These are phyloP conservation scores for Nepenthes gracilis DNA, from an alignment of 148 eudicot genomes.

Conservation along the genomic window DNA sequence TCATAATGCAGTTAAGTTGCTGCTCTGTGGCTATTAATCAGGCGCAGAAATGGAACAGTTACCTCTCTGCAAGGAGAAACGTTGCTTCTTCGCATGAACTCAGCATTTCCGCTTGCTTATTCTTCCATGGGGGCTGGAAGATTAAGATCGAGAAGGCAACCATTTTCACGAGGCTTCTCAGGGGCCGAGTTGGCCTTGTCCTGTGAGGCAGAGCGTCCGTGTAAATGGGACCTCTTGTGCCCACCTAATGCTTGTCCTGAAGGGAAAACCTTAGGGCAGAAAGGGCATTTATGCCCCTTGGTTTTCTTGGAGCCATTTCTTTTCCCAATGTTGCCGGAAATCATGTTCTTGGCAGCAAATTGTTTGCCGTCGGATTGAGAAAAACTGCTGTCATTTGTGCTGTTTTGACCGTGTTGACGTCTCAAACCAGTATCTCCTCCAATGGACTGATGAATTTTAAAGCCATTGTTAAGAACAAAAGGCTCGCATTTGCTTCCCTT, in stretches of 20 bases:
- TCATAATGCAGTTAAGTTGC: neutral
- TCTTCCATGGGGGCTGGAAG: constrained; percentile 52
- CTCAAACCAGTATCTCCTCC: constrained; percentile 27
- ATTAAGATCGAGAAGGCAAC: constrained; percentile 41
- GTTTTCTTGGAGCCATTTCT: constrained; percentile 19
- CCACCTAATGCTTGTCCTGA: constrained; percentile 76
- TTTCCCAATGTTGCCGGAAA: neutral
- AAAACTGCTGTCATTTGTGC: neutral
- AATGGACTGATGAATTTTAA: constrained; percentile 54
- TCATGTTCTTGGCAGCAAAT: neutral
- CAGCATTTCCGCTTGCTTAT: constrained; percentile 15
- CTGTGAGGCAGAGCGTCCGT: constrained; percentile 8
- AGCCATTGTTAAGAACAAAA: constrained; percentile 29
- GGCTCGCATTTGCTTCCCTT: constrained; percentile 45
- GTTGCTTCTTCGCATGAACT: constrained; percentile 9
- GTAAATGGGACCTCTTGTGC: constrained; percentile 60
- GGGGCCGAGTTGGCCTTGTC: neutral
- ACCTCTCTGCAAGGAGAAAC: constrained; percentile 1
- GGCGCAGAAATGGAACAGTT: neutral
- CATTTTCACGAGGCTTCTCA: neutral
- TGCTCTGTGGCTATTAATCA: neutral
- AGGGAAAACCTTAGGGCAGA: constrained; percentile 40
- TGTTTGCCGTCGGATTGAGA: neutral
- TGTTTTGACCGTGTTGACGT: neutral
- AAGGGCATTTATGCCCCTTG: constrained; percentile 48